phyloP scores from a whole-genome alignment of 352 stramenopile species.

The Phytophthora ramorum region DNA sequence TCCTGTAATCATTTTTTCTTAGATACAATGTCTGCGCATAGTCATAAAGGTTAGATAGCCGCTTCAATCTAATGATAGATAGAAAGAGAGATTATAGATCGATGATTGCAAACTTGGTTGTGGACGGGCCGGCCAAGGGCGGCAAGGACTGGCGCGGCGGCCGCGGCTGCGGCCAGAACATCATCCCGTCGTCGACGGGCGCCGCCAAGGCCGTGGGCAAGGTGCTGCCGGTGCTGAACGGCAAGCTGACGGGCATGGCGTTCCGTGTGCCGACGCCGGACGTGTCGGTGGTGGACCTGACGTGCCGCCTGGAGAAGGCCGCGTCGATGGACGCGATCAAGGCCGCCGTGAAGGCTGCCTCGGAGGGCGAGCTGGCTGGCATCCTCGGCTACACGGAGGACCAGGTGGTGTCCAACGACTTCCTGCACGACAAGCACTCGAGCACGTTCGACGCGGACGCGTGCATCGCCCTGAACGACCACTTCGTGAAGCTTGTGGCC shows the following conservation, averaged over 20 bases:
- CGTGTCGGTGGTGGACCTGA: conserved; percentile 92
- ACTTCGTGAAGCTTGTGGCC: conserved; percentile 99
- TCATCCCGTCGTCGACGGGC: conserved; percentile 97
- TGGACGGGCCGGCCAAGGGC: conserved; percentile 88
- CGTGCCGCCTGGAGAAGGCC: conserved; percentile 74
- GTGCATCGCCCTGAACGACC: conserved; percentile 89
- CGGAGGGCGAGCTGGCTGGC: conserved; percentile 94
- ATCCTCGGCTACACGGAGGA: conserved; percentile 99
- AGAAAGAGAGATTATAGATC: conserved; percentile 13
- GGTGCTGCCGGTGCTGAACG: conserved; percentile 91
- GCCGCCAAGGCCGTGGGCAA: conserved; percentile 89
- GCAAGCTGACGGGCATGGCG: conserved; percentile 93
- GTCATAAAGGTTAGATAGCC: conserved; percentile 2
- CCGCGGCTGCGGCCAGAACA: conserved; percentile 97
- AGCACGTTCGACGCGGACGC: conserved; percentile 40
- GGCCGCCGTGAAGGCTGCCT: conserved; percentile 93
- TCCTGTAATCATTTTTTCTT: conserved; percentile 8
- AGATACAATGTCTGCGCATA: conserved; percentile 7
- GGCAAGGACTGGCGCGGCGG: conserved; percentile 98
- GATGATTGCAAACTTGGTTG: conserved; percentile 12
- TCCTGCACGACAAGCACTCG: conserved; percentile 92
- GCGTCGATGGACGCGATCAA: conserved; percentile 99
- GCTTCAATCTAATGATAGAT: conserved; percentile 1
- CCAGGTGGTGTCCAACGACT: conserved; percentile 97
- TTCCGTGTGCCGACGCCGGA: conserved; percentile 92